These are phyloP conservation scores for Phialophora tarda DNA, from an alignment of 2,329 filamentous ascomycete species.

Conservation along the genomic window DNA sequence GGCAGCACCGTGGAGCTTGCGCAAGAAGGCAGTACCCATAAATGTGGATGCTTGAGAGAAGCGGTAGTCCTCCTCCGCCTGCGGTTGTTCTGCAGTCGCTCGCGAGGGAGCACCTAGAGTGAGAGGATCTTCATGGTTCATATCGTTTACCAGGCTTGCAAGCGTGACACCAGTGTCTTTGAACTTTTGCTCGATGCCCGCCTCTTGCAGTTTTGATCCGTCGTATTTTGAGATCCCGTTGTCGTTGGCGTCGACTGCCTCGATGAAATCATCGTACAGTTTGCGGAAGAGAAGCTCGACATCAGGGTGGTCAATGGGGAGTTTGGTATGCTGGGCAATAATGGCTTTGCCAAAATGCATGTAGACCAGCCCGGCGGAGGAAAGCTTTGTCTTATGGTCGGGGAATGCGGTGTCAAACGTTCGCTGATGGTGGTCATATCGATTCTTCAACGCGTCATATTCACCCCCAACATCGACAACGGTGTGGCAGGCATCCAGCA, in stretches of 20 bases:
- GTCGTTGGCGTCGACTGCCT: slow-evolving; percentile 96
- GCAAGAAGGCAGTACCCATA: slow-evolving; percentile 86
- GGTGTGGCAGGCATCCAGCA: slow-evolving; percentile 83
- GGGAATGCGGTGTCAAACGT: slow-evolving; percentile 87
- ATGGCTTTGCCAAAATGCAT: slow-evolving; percentile 91
- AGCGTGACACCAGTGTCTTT: slow-evolving; percentile 81
- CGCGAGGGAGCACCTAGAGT: slow-evolving; percentile 51
- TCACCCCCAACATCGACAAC: slow-evolving; percentile 98
- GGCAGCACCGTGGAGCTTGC: slow-evolving; percentile 77
- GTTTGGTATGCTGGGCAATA: slow-evolving; percentile 69
- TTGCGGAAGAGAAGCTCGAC: slow-evolving; percentile 81
- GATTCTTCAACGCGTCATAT: slow-evolving; percentile 76
- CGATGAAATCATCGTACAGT: slow-evolving; percentile 90
- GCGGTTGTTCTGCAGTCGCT: slow-evolving; percentile 60
- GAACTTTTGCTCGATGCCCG: slow-evolving; percentile 81
- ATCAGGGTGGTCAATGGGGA: slow-evolving; percentile 67
- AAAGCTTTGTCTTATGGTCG: slow-evolving; percentile 82
- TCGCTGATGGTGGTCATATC: slow-evolving; percentile 98
- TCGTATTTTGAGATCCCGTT: slow-evolving; percentile 90
- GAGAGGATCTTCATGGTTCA: slow-evolving; percentile 69
- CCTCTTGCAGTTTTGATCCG: slow-evolving; percentile 68
- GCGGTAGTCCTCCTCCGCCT: slow-evolving; percentile 77
- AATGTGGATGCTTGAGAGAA: slow-evolving; percentile 79
- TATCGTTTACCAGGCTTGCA: slow-evolving; percentile 77
- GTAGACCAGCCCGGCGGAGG: slow-evolving; percentile 91